Evolutionary conservation across 2,329 filamentous ascomycete genomes (phyloP).

Genomic region (Botrytis porri): DNA sequence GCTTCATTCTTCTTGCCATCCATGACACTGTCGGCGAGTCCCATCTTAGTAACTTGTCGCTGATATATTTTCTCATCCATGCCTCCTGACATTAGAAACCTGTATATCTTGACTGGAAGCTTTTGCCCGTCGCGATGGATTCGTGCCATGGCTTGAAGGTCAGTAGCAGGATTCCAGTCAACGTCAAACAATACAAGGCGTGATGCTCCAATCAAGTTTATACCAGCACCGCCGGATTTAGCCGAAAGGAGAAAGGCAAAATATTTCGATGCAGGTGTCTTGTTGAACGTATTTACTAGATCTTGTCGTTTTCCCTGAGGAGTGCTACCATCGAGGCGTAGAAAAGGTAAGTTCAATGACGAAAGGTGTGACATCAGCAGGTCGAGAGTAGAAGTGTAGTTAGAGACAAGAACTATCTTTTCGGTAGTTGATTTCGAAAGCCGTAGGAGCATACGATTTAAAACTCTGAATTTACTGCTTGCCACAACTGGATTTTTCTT

Average conservation of each 20-base stretch:
- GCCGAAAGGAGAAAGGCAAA: slow-evolving; percentile 72
- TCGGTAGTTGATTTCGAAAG: slow-evolving; percentile 61
- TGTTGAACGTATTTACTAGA: slow-evolving; percentile 69
- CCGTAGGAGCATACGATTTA: slow-evolving; percentile 62
- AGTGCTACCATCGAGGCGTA: slow-evolving; percentile 68
- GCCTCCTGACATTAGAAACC: slow-evolving; percentile 64
- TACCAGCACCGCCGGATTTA: slow-evolving; percentile 66
- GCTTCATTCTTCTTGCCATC: slow-evolving; percentile 59
- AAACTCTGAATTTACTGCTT: slow-evolving; percentile 63
- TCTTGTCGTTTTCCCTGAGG: slow-evolving; percentile 62
- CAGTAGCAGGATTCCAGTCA: slow-evolving; percentile 74
- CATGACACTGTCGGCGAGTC: slow-evolving; percentile 68
- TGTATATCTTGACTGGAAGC: slow-evolving; percentile 64
- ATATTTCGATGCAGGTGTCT: slow-evolving; percentile 49
- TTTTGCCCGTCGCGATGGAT: slow-evolving; percentile 73
- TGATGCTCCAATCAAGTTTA: slow-evolving; percentile 69
- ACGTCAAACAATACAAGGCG: slow-evolving; percentile 69
- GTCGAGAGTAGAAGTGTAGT: slow-evolving; percentile 70
- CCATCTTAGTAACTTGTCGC: slow-evolving; percentile 67
- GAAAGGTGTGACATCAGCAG: slow-evolving; percentile 60
- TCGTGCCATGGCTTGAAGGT: slow-evolving; percentile 71
- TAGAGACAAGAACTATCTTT: slow-evolving; percentile 73
- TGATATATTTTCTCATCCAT: slow-evolving; percentile 76
- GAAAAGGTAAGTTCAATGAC: slow-evolving; percentile 57
- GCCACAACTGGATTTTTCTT: slow-evolving; percentile 52